Conservation (phyloP, 306 rosid species). For the Cicer arietinum region DNA sequence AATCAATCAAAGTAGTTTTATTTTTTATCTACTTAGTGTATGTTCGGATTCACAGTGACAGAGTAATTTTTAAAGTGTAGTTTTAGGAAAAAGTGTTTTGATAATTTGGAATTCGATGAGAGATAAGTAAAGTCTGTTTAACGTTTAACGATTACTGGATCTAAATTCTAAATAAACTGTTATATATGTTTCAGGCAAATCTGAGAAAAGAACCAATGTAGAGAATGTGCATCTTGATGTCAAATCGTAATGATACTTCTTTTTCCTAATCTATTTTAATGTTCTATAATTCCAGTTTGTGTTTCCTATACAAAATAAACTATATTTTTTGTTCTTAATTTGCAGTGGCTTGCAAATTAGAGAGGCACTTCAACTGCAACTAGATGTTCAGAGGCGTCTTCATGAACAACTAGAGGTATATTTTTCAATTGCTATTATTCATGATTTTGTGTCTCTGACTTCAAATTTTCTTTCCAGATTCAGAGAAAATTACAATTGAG, state of each 20-base stretch:
- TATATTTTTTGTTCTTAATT: slow-evolving; percentile 16
- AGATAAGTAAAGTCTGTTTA: too few relatives aligned
- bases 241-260: slow-evolving; percentile 60
- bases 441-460: not conserved
- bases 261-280: not conserved
- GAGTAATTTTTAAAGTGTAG: too few relatives aligned
- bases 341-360: slow-evolving; percentile 77
- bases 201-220: slow-evolving; percentile 56
- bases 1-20: not conserved
- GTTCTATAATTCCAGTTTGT: not conserved
- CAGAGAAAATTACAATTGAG: slow-evolving; percentile 57
- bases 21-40: too few relatives aligned
- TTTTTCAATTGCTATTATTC: not conserved
- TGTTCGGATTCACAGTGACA: too few relatives aligned
- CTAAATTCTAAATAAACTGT: not conserved
- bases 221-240: slow-evolving; percentile 59
- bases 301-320: not conserved
- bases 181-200: slow-evolving; percentile 64
- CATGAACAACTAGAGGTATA: slow-evolving; percentile 95
- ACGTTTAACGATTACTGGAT: not conserved
- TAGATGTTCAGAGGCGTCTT: slow-evolving; percentile 88
- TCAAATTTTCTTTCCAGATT: slow-evolving; percentile 44
- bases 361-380: slow-evolving; percentile 89
- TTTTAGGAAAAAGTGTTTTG: too few relatives aligned
- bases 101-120: too few relatives aligned